phyloP scores from a whole-genome alignment of 106 monocot species.

The Iris macrosiphon region DNA sequence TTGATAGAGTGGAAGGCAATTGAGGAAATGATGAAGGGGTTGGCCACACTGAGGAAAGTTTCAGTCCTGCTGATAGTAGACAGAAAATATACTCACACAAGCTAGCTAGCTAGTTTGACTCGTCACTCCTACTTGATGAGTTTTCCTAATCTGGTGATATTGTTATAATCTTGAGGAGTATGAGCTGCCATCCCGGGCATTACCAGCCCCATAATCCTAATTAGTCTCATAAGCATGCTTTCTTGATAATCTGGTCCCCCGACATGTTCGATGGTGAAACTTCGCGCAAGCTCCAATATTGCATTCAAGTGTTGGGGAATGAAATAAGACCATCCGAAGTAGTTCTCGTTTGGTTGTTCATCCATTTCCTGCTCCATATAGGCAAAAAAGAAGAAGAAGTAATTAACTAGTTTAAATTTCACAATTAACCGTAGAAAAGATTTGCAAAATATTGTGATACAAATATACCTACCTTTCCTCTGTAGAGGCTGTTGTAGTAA shows the following conservation, averaged over 20 bases:
- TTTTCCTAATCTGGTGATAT: slow-evolving; percentile 65
- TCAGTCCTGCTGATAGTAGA: no score
- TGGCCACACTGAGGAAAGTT: no score
- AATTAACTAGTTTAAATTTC: no score
- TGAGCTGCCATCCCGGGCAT: slow-evolving; percentile 72
- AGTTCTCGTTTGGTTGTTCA: slow-evolving; percentile 88
- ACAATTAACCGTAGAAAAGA: no score
- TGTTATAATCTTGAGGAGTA: slow-evolving; percentile 78
- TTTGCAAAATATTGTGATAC: no score
- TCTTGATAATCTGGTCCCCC: slow-evolving; percentile 62
- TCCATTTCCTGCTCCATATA: slow-evolving; percentile 32
- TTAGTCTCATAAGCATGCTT: slow-evolving; percentile 35
- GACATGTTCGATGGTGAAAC: slow-evolving; percentile 42
- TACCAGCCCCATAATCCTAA: slow-evolving; percentile 44
- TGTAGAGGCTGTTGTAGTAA: slow-evolving; percentile 70
- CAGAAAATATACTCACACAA: no score
- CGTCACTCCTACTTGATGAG: no score
- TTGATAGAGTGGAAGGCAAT: no score
- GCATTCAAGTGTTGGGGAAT: slow-evolving; percentile 52
- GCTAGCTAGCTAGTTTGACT: no score
- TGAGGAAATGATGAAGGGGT: no score
- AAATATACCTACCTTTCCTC: slow-evolving; percentile 74
- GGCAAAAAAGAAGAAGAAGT: no score
- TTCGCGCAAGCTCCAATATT: slow-evolving; percentile 45
- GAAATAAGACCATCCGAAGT: slow-evolving; percentile 36